These are phyloP conservation scores for Aegilops umbellulata DNA, from an alignment of 176 grass and related monocot species.

Conservation along the genomic window DNA sequence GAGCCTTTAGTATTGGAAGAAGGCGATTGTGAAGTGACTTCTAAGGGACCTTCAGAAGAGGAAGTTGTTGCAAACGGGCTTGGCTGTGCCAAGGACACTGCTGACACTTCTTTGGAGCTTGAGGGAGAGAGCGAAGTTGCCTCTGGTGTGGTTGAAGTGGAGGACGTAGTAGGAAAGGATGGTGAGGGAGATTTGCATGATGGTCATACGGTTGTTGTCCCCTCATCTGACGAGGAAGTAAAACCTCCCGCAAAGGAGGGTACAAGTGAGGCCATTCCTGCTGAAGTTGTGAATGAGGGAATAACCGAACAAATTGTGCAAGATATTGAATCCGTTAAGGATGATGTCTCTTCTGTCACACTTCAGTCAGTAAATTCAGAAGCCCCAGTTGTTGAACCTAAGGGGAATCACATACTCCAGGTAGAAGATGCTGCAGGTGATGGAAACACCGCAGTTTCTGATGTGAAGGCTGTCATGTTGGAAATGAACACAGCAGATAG, in stretches of 20 bases:
- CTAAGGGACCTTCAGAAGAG: conserved; percentile 18
- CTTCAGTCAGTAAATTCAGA: conserved; percentile 14
- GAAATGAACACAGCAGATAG: neutral
- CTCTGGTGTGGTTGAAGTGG: conserved; percentile 15
- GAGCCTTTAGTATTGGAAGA: neutral
- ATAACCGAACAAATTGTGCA: conserved; percentile 13
- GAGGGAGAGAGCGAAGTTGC: neutral
- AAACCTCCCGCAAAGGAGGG: conserved; percentile 12
- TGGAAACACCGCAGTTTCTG: conserved; percentile 2
- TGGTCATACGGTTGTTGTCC: neutral
- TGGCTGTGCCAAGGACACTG: neutral
- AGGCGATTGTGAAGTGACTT: neutral
- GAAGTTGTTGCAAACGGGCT: neutral
- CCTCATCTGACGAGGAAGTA: conserved; percentile 19
- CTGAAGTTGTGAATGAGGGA: neutral
- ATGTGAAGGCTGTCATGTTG: conserved; percentile 20
- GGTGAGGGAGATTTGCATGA: neutral
- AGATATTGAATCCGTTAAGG: conserved; percentile 11
- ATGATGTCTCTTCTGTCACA: conserved; percentile 15
- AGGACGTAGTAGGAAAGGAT: neutral
- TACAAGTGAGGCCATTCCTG: neutral
- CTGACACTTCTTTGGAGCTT: neutral
- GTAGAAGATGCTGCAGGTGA: conserved; percentile 20
- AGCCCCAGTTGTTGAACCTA: conserved; percentile 12
- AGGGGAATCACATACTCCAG: neutral